Evolutionary conservation across 345 rosid genomes (phyloP).

Genomic region (rapeseed (Brassica napus)): Da-Ae NC_063437.1:14199501-14200000

Average conservation of each 20-base stretch:
- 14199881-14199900: constrained; percentile 79
- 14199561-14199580: constrained; percentile 97
- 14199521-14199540: constrained; percentile 55
- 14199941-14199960: constrained; percentile 73
- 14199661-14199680: constrained; percentile 85
- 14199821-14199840: constrained; percentile 68
- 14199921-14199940: constrained; percentile 94
- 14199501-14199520: neutral
- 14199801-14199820: constrained; percentile 71
- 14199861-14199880: constrained; percentile 74
- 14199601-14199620: constrained; percentile 90
- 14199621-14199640: constrained; percentile 91
- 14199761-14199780: constrained; percentile 94
- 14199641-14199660: constrained; percentile 93
- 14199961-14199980: constrained; percentile 79
- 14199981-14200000: constrained; percentile 63
- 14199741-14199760: constrained; percentile 70
- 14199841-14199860: constrained; percentile 73
- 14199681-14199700: constrained; percentile 64
- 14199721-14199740: constrained; percentile 73
- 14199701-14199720: constrained; percentile 65
- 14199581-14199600: constrained; percentile 87
- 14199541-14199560: constrained; percentile 91
- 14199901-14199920: constrained; percentile 93
- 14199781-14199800: constrained; percentile 75